A percentile compares a stretch with the other conserved stretches of the same genome.
Conservation (phyloP, 305 asterid genomes). For the Rubia balearica region DNA sequence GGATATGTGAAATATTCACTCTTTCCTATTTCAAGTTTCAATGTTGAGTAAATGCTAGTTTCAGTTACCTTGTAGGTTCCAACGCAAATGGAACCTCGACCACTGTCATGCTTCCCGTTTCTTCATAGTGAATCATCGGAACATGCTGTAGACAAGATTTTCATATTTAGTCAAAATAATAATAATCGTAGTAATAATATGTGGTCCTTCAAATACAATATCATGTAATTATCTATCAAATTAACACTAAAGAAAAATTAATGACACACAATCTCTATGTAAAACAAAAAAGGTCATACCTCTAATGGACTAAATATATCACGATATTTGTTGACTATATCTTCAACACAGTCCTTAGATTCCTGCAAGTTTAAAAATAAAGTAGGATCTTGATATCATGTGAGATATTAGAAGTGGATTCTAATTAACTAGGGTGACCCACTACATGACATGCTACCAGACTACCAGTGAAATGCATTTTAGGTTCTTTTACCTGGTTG, state of each 20-base stretch:
- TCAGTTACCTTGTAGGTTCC: constrained; percentile 6
- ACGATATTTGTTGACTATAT: background rate
- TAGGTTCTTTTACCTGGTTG: constrained; percentile 13
- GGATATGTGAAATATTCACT: background rate
- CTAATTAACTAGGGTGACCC: background rate
- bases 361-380: constrained; percentile 10
- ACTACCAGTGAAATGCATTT: background rate
- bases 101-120: background rate
- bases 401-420: background rate
- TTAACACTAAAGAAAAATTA: background rate
- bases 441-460: background rate
- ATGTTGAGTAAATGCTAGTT: background rate
- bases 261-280: background rate
- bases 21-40: background rate
- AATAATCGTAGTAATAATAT: background rate
- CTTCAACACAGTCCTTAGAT: background rate
- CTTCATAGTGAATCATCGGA: background rate
- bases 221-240: background rate
- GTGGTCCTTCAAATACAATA: background rate
- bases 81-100: background rate
- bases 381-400: background rate
- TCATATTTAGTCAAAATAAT: background rate
- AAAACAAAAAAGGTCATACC: background rate
- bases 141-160: constrained; percentile 7
- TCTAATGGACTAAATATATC: constrained; percentile 5